phyloP scores from a whole-genome alignment of 2,329 filamentous ascomycete species.

The Claviceps maximensis region DNA sequence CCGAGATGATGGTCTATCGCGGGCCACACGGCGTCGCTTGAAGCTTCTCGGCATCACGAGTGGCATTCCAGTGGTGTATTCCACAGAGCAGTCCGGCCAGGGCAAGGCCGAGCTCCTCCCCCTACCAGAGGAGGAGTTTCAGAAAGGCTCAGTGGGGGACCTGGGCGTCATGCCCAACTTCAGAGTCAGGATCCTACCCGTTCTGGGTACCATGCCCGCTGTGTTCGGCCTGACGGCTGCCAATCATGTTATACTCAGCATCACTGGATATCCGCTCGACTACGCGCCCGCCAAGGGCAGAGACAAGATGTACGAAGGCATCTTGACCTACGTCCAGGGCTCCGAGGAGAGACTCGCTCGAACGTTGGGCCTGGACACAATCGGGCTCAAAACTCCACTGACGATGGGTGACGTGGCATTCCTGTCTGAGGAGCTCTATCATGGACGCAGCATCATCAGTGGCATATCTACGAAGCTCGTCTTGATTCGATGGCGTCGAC shows the following conservation, averaged over 20 bases:
- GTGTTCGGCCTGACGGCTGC: constrained; percentile 86
- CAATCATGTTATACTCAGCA: constrained; percentile 79
- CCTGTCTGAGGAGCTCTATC: constrained; percentile 77
- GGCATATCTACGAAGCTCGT: constrained; percentile 68
- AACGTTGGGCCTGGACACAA: constrained; percentile 17
- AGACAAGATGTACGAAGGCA: constrained; percentile 84
- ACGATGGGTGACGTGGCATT: constrained; percentile 75
- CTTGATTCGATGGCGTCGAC: constrained; percentile 68
- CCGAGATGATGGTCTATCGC: constrained; percentile 78
- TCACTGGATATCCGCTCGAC: constrained; percentile 74
- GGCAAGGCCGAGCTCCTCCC: constrained; percentile 87
- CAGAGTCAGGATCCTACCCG: constrained; percentile 83
- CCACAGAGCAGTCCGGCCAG: constrained; percentile 75
- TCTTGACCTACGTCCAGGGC: constrained; percentile 62
- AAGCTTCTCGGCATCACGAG: constrained; percentile 65
- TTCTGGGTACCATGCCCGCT: constrained; percentile 92
- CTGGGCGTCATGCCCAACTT: constrained; percentile 86
- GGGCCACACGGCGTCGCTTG: constrained; percentile 67
- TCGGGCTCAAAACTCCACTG: constrained; percentile 69
- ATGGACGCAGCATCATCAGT: constrained; percentile 69
- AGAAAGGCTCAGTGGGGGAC: constrained; percentile 75
- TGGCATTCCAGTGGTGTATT: constrained; percentile 86
- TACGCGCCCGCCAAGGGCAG: constrained; percentile 69
- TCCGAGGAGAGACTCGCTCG: constrained; percentile 64
- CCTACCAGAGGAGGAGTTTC: constrained; percentile 73